Percentiles rank a stretch among this genome's conserved stretches.
These are phyloP conservation scores for Amanita molliuscula DNA, from an alignment of 768 basidiomycete genomes.

Conservation along the genomic window DNA sequence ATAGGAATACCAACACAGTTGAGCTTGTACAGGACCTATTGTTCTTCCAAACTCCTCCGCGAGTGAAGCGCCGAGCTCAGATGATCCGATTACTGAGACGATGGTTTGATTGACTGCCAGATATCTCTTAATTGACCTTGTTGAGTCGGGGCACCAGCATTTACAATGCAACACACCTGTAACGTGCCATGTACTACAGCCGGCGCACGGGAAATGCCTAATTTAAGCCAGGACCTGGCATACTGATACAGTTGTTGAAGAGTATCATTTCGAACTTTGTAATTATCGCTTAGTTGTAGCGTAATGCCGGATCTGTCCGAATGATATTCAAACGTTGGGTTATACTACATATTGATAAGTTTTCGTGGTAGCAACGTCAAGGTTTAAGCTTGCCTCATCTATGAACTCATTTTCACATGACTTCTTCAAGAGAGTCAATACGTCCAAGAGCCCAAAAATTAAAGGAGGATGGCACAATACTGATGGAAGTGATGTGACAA, in stretches of 20 bases:
- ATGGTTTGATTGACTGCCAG: constrained; percentile 60
- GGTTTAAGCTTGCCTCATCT: constrained; percentile 59
- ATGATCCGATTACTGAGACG: constrained; percentile 55
- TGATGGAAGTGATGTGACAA: constrained; percentile 89
- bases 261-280: constrained; percentile 77
- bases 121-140: constrained; percentile 56
- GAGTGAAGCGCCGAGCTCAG: constrained; percentile 86
- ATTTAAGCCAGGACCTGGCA: constrained; percentile 76
- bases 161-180: constrained; percentile 42
- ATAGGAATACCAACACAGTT: constrained; percentile 45
- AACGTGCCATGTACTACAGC: constrained; percentile 88
- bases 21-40: constrained; percentile 67
- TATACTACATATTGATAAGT: constrained; percentile 47
- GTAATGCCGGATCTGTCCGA: constrained; percentile 71
- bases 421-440: constrained; percentile 77
- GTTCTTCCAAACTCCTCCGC: constrained; percentile 81
- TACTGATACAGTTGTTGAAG: constrained; percentile 63
- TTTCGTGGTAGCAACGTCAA: not conserved
- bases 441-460: constrained; percentile 84
- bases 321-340: constrained; percentile 73
- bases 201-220: constrained; percentile 81
- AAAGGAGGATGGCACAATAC: constrained; percentile 86
- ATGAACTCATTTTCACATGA: constrained; percentile 86
- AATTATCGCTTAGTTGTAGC: constrained; percentile 79
- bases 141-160: constrained; percentile 4